Evolutionary conservation across 2,329 filamentous ascomycete genomes (phyloP).

Genomic region (Ramularia endophylla): DNA sequence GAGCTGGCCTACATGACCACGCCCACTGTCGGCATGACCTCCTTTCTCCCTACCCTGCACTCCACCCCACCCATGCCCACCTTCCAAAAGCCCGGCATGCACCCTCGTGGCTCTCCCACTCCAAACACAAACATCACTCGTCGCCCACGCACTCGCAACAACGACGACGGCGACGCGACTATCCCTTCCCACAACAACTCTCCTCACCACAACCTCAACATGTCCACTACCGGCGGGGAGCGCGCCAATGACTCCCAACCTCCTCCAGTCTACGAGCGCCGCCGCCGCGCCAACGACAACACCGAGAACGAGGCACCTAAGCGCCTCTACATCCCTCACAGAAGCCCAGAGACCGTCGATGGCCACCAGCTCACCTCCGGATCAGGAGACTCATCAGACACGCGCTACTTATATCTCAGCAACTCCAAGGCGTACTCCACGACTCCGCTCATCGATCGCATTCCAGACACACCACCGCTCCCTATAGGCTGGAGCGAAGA

Average conservation of each 20-base stretch:
- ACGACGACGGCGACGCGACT: neutral
- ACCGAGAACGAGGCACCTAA: neutral
- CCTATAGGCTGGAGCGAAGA: conserved; percentile 25
- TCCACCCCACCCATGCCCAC: conserved; percentile 28
- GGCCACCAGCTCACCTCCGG: neutral
- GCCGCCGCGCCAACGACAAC: conserved; percentile 1
- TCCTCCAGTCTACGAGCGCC: neutral
- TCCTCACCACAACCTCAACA: no score
- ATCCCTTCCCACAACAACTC: no score
- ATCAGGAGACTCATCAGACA: no score
- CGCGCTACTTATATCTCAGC: neutral
- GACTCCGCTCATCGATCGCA: conserved; percentile 18
- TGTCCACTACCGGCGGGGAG: no score
- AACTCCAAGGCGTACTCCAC: conserved; percentile 5
- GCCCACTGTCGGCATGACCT: conserved; percentile 14
- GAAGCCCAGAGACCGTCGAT: conserved; percentile 1
- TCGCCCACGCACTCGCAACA: conserved; percentile 7
- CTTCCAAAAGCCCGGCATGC: conserved; percentile 23
- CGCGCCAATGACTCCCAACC: neutral
- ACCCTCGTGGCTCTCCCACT: neutral
- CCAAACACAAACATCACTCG: neutral
- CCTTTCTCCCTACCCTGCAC: conserved; percentile 25
- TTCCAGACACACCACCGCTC: conserved; percentile 24
- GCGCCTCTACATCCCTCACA: conserved; percentile 3
- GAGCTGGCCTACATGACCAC: conserved; percentile 13